Percentiles rank a stretch among this genome's conserved stretches.
Conservation (phyloP, 352 stramenopile species). For the Pythium periplocum region DNA sequence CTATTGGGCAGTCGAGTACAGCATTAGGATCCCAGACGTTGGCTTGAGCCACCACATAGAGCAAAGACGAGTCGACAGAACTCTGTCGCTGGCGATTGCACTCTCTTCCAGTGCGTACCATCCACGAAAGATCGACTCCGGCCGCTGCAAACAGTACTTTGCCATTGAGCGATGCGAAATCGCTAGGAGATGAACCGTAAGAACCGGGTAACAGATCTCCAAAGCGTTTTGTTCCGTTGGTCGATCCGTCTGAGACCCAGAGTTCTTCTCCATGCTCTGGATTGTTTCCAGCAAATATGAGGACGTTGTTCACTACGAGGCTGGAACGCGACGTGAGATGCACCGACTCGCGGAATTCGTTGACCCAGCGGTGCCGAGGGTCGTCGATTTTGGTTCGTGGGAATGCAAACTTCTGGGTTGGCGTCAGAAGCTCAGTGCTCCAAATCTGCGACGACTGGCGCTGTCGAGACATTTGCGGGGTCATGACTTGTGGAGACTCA, state of each 20-base stretch:
- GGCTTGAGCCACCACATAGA: constrained; percentile 51
- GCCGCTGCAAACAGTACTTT: constrained; percentile 63
- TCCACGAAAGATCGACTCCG: constrained; percentile 58
- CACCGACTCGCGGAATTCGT: constrained; percentile 7
- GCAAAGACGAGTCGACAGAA: constrained; percentile 28
- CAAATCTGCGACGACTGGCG: constrained; percentile 14
- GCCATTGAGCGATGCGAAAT: constrained; percentile 36
- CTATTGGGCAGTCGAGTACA: constrained; percentile 65
- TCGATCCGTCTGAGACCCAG: constrained; percentile 50
- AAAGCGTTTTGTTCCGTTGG: constrained; percentile 36
- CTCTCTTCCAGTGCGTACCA: constrained; percentile 13
- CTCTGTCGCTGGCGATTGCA: constrained; percentile 45
- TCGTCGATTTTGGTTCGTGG: constrained; percentile 11
- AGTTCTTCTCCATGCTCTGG: constrained; percentile 47
- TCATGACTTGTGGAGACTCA: neutral
- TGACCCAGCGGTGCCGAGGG: constrained; percentile 22
- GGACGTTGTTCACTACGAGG: neutral
- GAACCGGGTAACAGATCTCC: constrained; percentile 55
- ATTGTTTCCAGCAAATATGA: constrained; percentile 53
- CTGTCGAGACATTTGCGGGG: no score
- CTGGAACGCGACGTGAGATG: no score
- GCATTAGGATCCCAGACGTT: constrained; percentile 35
- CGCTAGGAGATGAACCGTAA: constrained; percentile 24
- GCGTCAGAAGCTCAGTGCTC: constrained; percentile 18
- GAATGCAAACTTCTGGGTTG: constrained; percentile 9